These are phyloP conservation scores for Selaginella tamariscina DNA, from an alignment of 75 land plant genomes.

Conservation along the genomic window DNA sequence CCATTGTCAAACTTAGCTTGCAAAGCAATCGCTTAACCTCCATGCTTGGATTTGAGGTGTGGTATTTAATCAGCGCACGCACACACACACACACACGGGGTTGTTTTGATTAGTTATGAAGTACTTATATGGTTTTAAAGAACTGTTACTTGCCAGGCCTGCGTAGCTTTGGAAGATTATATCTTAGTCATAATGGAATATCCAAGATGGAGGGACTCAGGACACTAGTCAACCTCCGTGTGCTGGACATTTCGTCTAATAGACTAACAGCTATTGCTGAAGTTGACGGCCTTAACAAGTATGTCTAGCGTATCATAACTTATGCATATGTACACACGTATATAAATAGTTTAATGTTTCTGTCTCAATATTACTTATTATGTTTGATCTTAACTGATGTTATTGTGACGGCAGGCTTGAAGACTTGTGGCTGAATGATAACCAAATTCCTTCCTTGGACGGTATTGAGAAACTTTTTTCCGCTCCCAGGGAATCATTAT, in stretches of 20 bases:
- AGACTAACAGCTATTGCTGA: slow-evolving; percentile 53
- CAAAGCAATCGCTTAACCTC: slow-evolving; percentile 94
- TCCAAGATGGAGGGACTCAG: slow-evolving; percentile 83
- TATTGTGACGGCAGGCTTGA: slow-evolving; percentile 43
- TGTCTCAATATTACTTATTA: too few species aligned
- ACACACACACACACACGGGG: too few species aligned
- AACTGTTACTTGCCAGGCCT: slow-evolving; percentile 40
- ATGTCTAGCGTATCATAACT: not conserved
- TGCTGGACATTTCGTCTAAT: slow-evolving; percentile 84
- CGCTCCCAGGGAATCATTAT: slow-evolving; percentile 57
- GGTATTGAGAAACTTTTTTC: slow-evolving; percentile 44
- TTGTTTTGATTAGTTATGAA: too few species aligned
- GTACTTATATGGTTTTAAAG: not conserved
- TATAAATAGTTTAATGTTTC: too few species aligned
- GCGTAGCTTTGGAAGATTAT: slow-evolving; percentile 78
- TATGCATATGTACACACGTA: too few species aligned
- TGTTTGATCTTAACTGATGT: too few species aligned
- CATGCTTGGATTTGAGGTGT: slow-evolving; percentile 81
- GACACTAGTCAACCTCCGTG: slow-evolving; percentile 58
- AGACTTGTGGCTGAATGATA: slow-evolving; percentile 97
- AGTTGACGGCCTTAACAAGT: slow-evolving; percentile 55
- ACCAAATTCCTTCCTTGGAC: slow-evolving; percentile 65
- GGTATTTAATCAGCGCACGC: not conserved
- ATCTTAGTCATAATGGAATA: slow-evolving; percentile 92
- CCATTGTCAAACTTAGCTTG: slow-evolving; percentile 65